Base-by-base conservation (phyloP, 768 basidiomycete genomes). In the Collybia sp. region DNA sequence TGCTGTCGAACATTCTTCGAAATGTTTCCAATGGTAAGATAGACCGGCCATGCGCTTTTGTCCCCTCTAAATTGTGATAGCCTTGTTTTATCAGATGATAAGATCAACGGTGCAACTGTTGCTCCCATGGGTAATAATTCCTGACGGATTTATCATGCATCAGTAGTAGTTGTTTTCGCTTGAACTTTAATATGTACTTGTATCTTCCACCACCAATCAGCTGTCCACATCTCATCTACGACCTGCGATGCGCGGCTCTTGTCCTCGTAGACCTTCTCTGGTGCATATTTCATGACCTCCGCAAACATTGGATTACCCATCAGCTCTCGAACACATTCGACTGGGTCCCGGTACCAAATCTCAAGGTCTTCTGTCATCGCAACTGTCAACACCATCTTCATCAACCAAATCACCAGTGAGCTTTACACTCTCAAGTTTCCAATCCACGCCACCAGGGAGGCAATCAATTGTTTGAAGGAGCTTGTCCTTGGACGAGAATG, bases 21-120 rank as follows among this genome's bases (percentile, higher is more conserved):
- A 5, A 70, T 57, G 40, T 70, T 69, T 0, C 64, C 67, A 38
- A 69, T 57, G 2, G 66, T 62, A 0, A 70, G 45, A 44, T 71
- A 71, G 2, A 71, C 56, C 6, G 70, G 69, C 56, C 62, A 69
- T 12, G 64, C 61, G 30, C 41, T 33, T 49, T 68, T 62, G 48
- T 69, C 59, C 1, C 64, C 58, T 1, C 55, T 30, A 43, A 69
- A 65, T 2, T 54, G 37, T 0, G 61, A 60, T 1, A 72, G 37
- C 2, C 38, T 45, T 9, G 52, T 56, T 39, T 55, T 55, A 25
- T 55, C 51, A 3, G 51, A 47, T 49, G 63, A 47, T 3, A 71
- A 31, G 13, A 70, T 67, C 1, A 71, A 17, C 0, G 63, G 65
- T 2, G 58, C 58, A 3, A 65, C 32, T 9, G 58, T 48, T 0